Evolutionary conservation across 1,284 basidiomycete species (phyloP).

Genomic region (Apiotrichum mycotoxinovorans): DNA sequence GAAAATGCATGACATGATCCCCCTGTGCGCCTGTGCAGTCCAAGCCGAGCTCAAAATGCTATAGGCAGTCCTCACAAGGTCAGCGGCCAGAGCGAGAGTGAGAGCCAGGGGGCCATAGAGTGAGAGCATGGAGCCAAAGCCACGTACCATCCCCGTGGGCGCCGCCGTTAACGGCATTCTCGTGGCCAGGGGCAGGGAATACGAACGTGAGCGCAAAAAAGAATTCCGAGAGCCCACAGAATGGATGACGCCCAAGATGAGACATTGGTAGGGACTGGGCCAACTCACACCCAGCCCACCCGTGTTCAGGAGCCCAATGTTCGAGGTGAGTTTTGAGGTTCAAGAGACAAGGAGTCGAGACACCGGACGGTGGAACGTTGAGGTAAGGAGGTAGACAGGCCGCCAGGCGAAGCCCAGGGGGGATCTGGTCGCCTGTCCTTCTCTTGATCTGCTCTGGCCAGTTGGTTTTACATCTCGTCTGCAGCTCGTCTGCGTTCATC

Average conservation of each 20-base stretch:
- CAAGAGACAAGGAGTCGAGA: constrained; percentile 3
- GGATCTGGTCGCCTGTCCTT: too few relatives aligned
- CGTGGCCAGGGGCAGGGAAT: background rate
- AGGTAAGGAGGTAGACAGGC: too few relatives aligned
- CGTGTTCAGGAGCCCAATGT: constrained; percentile 1
- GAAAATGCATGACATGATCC: too few relatives aligned
- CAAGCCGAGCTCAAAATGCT: too few relatives aligned
- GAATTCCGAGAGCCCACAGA: background rate
- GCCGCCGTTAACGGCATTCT: constrained; percentile 1
- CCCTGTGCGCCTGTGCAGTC: too few relatives aligned
- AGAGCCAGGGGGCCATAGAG: background rate
- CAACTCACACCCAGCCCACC: background rate
- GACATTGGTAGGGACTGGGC: constrained; percentile 3
- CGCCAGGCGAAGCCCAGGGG: too few relatives aligned
- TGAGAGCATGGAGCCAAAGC: constrained; percentile 1
- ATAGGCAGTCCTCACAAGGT: too few relatives aligned
- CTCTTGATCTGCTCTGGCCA: too few relatives aligned
- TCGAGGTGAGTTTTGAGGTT: background rate
- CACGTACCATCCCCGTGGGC: constrained; percentile 9
- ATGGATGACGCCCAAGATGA: constrained; percentile 2
- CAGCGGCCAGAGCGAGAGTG: background rate
- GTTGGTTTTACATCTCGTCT: too few relatives aligned
- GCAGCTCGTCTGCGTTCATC: background rate
- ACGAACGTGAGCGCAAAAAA: background rate
- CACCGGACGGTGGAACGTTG: background rate